A percentile compares a stretch with the other conserved stretches of the same genome.
Conservation (phyloP, 768 basidiomycete species). For the Candolleomyces eurysporus region DNA sequence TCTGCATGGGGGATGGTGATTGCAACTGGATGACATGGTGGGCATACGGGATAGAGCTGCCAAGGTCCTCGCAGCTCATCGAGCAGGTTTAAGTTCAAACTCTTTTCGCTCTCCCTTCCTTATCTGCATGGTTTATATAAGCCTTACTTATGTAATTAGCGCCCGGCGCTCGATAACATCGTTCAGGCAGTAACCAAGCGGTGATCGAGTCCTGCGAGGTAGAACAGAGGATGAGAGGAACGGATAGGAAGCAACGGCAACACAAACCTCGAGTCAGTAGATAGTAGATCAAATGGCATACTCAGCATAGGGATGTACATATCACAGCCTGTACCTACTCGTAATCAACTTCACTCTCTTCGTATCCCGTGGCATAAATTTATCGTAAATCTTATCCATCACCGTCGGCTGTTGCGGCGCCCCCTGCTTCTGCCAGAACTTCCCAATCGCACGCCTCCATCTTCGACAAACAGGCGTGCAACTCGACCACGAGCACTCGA, state of each 20-base stretch:
- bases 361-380: constrained; percentile 2
- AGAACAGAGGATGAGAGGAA: no score
- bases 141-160: no score
- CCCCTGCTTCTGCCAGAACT: constrained; percentile 2
- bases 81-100: no score
- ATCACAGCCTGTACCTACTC: constrained; percentile 3
- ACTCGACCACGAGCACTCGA: constrained; percentile 3
- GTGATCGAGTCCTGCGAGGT: no score
- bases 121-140: no score
- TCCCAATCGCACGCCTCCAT: not conserved
- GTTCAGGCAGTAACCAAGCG: no score
- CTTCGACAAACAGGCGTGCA: not conserved
- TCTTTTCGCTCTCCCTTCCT: not conserved
- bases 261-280: no score
- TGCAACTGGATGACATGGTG: constrained; percentile 6
- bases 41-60: not conserved
- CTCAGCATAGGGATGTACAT: not conserved
- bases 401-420: not conserved
- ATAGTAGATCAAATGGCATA: not conserved
- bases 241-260: no score
- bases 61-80: no score
- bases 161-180: no score
- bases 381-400: constrained; percentile 4
- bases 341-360: constrained; percentile 5
- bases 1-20: not conserved